Conservation (phyloP, 2,329 filamentous ascomycete species). For the Diplodia intermedia region DNA sequence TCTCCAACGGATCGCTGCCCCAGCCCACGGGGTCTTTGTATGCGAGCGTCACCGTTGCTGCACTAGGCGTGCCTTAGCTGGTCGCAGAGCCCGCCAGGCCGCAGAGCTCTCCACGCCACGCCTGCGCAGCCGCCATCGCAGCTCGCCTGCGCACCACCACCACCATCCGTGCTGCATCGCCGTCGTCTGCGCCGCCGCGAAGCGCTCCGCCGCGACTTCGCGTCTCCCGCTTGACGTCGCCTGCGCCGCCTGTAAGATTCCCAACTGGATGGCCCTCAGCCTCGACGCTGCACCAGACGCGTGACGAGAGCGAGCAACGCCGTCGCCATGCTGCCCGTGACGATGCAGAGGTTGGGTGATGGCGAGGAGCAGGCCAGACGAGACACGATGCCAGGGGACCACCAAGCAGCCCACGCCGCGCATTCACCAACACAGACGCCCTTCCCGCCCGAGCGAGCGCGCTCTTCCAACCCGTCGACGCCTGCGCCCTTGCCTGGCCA, state of each 20-base stretch:
- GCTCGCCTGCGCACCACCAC: conserved; percentile 12
- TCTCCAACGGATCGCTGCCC: conserved; percentile 28
- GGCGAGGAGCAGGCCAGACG: conserved; percentile 44
- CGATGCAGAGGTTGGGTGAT: conserved; percentile 40
- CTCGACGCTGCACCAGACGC: conserved; percentile 21
- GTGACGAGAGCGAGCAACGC: conserved; percentile 25
- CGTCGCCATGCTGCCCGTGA: conserved; percentile 31
- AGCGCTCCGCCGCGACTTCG: conserved; percentile 24
- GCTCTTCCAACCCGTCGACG: conserved; percentile 43
- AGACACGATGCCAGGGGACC: conserved; percentile 45
- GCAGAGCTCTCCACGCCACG: conserved; percentile 31
- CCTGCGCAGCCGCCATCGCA: conserved; percentile 27
- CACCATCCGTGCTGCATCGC: conserved; percentile 20
- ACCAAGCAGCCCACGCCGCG: conserved; percentile 45
- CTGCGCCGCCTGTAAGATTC: conserved; percentile 17
- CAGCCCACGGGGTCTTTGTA: conserved; percentile 31
- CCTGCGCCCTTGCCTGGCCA: conserved; percentile 44
- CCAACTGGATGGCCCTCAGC: conserved; percentile 23
- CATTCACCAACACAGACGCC: conserved; percentile 47
- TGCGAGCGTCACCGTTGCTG: conserved; percentile 30
- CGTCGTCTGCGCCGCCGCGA: conserved; percentile 22
- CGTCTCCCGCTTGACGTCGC: conserved; percentile 23
- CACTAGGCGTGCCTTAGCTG: conserved; percentile 31
- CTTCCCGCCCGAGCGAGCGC: conserved; percentile 44
- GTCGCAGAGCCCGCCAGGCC: conserved; percentile 20